These are phyloP conservation scores for Talaromyces nanjingensis DNA, from an alignment of 495 filamentous ascomycete genomes.

Conservation along the genomic window DNA sequence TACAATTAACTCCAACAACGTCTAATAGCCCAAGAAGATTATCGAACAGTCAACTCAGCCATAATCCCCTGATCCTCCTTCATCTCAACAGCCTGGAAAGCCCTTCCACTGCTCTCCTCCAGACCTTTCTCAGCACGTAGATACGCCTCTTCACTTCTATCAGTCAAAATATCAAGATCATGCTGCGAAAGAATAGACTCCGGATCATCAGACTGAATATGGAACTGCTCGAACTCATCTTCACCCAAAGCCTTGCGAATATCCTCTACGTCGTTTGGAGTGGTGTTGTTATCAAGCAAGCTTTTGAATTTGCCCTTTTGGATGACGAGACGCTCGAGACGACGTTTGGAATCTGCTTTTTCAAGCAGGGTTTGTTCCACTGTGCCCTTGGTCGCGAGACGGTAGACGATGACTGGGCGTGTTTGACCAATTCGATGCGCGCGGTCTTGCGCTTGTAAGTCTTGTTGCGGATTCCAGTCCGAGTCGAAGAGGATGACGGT, in stretches of 20 bases:
- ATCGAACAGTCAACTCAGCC: slow-evolving; percentile 21
- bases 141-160: slow-evolving; percentile 84
- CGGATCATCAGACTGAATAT: slow-evolving; percentile 42
- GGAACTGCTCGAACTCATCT: slow-evolving; percentile 51
- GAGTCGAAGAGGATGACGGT: slow-evolving; percentile 71
- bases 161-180: slow-evolving; percentile 74
- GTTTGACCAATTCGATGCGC: slow-evolving; percentile 93
- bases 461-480: slow-evolving; percentile 98
- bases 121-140: slow-evolving; percentile 66
- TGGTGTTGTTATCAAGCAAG: slow-evolving; percentile 35
- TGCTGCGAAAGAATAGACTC: slow-evolving; percentile 62
- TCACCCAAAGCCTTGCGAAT: slow-evolving; percentile 40
- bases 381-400: slow-evolving; percentile 86
- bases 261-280: slow-evolving; percentile 35
- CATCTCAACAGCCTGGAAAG: slow-evolving; percentile 37
- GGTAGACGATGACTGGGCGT: slow-evolving; percentile 87
- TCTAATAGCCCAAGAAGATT: not conserved
- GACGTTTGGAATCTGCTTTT: slow-evolving; percentile 87
- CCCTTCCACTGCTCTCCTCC: slow-evolving; percentile 33
- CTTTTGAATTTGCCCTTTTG: slow-evolving; percentile 74
- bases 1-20: not conserved
- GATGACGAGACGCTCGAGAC: slow-evolving; percentile 90
- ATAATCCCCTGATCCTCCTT: slow-evolving; percentile 32
- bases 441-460: slow-evolving; percentile 92
- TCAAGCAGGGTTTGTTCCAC: slow-evolving; percentile 85